Evolutionary conservation across 768 basidiomycete genomes (phyloP).

Genomic region (Lactifluus subvellereus): DNA sequence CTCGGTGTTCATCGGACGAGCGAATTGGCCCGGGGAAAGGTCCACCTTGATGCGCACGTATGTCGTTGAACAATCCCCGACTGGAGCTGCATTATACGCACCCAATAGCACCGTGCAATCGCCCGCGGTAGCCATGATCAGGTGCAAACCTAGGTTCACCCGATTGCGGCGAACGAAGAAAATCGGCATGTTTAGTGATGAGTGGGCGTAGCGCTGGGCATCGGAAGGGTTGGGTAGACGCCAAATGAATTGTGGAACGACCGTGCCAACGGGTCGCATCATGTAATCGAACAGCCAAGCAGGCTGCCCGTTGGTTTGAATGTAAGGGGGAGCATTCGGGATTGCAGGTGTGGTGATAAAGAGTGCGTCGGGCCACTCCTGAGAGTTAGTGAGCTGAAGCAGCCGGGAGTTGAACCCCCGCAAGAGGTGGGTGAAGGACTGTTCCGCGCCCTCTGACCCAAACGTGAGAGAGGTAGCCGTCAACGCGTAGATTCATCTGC

Average conservation of each 20-base stretch:
- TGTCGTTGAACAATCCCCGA: not conserved
- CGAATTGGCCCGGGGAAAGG: no score
- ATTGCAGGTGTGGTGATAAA: not conserved
- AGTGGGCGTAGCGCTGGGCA: conserved; percentile 3
- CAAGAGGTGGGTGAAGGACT: not conserved
- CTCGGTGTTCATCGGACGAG: not conserved
- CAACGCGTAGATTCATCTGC: not conserved
- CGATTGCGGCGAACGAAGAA: conserved; percentile 10
- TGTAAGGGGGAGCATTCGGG: not conserved
- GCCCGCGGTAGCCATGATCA: not conserved
- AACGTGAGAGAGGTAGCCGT: not conserved
- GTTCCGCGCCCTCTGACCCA: not conserved
- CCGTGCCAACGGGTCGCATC: not conserved
- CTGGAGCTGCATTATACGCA: not conserved
- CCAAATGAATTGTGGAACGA: conserved; percentile 9
- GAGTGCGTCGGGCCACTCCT: not conserved
- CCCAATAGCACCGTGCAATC: not conserved
- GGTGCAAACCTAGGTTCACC: not conserved
- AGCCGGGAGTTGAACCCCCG: not conserved
- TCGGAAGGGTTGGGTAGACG: not conserved
- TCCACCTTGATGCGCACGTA: conserved; percentile 7
- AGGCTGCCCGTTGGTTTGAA: not conserved
- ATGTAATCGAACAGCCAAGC: conserved; percentile 9
- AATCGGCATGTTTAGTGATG: conserved; percentile 4
- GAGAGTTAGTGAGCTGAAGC: not conserved